phyloP scores from a whole-genome alignment of 2,329 filamentous ascomycete species.

The Verticillium longisporum region DNA sequence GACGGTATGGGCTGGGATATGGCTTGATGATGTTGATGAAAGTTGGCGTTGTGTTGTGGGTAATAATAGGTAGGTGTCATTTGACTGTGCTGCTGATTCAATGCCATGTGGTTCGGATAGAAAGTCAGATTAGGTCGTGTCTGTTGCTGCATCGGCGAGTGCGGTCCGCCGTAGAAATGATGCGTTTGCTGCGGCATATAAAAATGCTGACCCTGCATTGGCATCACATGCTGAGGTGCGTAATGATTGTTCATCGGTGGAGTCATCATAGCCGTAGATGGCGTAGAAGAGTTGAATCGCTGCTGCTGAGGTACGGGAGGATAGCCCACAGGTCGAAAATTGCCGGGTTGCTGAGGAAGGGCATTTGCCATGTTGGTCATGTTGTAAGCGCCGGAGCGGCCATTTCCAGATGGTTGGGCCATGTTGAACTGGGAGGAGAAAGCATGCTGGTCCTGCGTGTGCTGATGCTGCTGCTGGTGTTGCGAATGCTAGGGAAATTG shows the following conservation, averaged over 20 bases:
- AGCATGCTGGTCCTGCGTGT: constrained; percentile 25
- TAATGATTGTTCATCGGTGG: constrained; percentile 31
- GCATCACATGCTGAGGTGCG: constrained; percentile 27
- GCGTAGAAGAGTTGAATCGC: constrained; percentile 20
- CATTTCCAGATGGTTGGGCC: constrained; percentile 17
- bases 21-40: constrained; percentile 8
- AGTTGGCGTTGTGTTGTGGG: constrained; percentile 19
- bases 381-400: constrained; percentile 32
- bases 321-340: constrained; percentile 31
- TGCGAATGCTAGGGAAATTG: constrained; percentile 12
- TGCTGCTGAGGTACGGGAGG: constrained; percentile 24
- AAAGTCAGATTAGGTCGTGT: constrained; percentile 30
- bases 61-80: constrained; percentile 38
- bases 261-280: constrained; percentile 27
- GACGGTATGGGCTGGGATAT: constrained; percentile 25
- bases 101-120: constrained; percentile 35
- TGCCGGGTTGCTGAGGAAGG: constrained; percentile 28
- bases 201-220: constrained; percentile 34
- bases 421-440: constrained; percentile 37
- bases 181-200: constrained; percentile 38
- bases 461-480: constrained; percentile 15
- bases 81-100: constrained; percentile 28
- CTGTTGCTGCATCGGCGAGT: constrained; percentile 28
- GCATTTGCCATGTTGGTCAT: constrained; percentile 38
- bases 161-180: constrained; percentile 35